Evolutionary conservation across 768 basidiomycete species (phyloP), one percentile per base, ranked within the genome.

Genomic region (Pluteus cervinus): DNA sequence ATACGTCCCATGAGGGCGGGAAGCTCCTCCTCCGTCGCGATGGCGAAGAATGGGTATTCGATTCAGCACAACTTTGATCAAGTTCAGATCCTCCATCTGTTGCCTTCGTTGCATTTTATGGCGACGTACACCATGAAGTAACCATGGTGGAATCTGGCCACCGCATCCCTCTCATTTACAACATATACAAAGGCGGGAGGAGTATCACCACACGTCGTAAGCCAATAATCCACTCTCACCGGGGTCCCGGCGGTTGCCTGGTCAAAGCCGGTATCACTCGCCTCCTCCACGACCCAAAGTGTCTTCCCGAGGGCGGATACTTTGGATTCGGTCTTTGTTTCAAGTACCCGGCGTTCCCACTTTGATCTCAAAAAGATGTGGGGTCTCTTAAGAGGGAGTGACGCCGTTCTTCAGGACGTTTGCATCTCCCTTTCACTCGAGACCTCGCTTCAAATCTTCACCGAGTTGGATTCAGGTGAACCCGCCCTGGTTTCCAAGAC

Each of bases 51-150:
- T n/a, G n/a, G n/a, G n/a, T n/a, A n/a, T n/a, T n/a, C n/a, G n/a
- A n/a, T n/a, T n/a, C n/a, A n/a, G n/a, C n/a, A n/a, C n/a, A n/a
- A n/a, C n/a, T n/a, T n/a, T n/a, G n/a, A n/a, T n/a, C n/a, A n/a
- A n/a, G n/a, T n/a, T n/a, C n/a, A n/a, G n/a, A n/a, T n/a, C n/a
- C n/a, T n/a, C n/a, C n/a, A n/a, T n/a, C n/a, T n/a, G n/a, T 59
- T 0, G 50, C 60, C 12, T 53, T 62, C 14, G 45, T 66, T 11
- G 54, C 63, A 7, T 70, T 66, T 62, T 67, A 68, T 40, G 63
- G 58, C 11, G 65, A 62, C 42, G 63, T 66, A 11, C 36, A 42
- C 10, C 65, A 63, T 44, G 62, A 63, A 37, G 51, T 67, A 39
- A 63, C 62, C 38, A 60, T 58, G 6, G 51, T 68, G 32, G 61